A percentile compares a stretch with the other conserved stretches of the same genome.
Evolutionary conservation across 306 rosid genomes (phyloP).

Genomic region (Glycyrrhiza uralensis): DNA sequence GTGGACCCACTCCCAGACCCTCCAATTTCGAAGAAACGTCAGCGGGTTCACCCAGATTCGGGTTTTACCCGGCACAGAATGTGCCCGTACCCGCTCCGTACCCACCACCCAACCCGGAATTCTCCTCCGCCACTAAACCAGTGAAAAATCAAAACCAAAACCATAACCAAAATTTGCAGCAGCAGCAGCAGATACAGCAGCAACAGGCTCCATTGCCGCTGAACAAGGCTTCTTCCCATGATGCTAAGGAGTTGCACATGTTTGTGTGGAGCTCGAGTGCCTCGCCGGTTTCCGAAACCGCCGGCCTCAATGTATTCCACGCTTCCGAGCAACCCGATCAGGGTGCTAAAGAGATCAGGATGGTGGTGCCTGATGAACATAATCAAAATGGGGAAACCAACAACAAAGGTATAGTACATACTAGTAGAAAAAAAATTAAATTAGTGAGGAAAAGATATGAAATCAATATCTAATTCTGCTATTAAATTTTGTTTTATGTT

Average conservation of each 20-base stretch:
- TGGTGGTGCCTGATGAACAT: conserved; percentile 74
- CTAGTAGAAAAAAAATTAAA: too few species aligned
- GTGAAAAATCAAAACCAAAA: neutral
- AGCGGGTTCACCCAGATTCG: conserved; percentile 50
- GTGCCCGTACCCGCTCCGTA: conserved; percentile 47
- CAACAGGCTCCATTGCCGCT: neutral
- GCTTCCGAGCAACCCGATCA: conserved; percentile 70
- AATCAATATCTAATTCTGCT: too few species aligned
- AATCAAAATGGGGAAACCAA: conserved; percentile 62
- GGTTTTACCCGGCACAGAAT: conserved; percentile 56
- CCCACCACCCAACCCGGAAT: conserved; percentile 81
- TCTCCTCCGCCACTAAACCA: conserved; percentile 27
- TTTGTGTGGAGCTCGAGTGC: conserved; percentile 88
- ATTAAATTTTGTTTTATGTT: too few species aligned
- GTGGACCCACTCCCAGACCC: conserved; percentile 84
- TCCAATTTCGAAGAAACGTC: conserved; percentile 73
- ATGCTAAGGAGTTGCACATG: conserved; percentile 85
- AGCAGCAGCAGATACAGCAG: neutral
- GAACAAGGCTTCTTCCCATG: conserved; percentile 27
- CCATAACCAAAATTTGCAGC: neutral
- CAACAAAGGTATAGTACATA: conserved; percentile 53
- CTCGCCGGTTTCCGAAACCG: conserved; percentile 72
- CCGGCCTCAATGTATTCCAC: conserved; percentile 59
- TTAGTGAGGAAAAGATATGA: too few species aligned
- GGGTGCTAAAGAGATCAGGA: conserved; percentile 87